Base-by-base conservation (phyloP, 2,329 filamentous ascomycete species). In the Talaromyces albobiverticillius region DNA sequence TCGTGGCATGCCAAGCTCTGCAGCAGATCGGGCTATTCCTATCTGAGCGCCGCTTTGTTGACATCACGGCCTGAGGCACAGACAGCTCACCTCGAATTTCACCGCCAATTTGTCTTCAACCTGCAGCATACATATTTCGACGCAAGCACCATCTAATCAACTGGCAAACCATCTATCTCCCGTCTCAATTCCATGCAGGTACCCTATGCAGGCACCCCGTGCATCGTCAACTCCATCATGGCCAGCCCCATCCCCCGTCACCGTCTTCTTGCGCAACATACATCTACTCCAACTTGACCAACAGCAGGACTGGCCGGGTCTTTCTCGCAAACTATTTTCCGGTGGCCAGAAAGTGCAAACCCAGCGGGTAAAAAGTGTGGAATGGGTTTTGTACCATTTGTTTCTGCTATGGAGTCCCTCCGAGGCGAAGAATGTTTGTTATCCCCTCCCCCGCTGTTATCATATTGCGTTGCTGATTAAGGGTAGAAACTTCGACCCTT, bases 311-410 rank as follows among this genome's bases (percentile, higher is more conserved):
- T 96, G 92, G 89, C 93, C 93, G 0, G 79, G 74, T 16, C 88
- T 96, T 54, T 85, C 82, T 1, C 67, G 79, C 0, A 79, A 86
- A 47, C 88, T 87, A 2, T 90, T 97, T 66, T 82, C 83, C 3
- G 82, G 89, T 63, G 81, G 80, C 0, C 79, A 81, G 46, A 85
- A 87, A 59, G 88, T 88, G 51, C 88, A 93, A 70, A 94, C 93
- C 73, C 87, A 87, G 70, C 84, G 93, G 51, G 85, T 95, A 34
- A 85, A 89, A 62, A 84, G 84, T 56, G 84, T 92, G 34, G 94
- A 99, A 76, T 97, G 93, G 90, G 84, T 87, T 0, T 76, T 97
- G n/a, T 96, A 88, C 70, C 86, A 89, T 49, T 80, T 99, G 13
- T 96, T 96, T 69, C 79, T 82, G 34, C 75, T 95, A 3, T 96